A percentile compares a stretch with the other conserved stretches of the same genome.
These are phyloP conservation scores for Xylariaceae sp. DNA, from an alignment of 2,329 filamentous ascomycete species.

Conservation along the genomic window DNA sequence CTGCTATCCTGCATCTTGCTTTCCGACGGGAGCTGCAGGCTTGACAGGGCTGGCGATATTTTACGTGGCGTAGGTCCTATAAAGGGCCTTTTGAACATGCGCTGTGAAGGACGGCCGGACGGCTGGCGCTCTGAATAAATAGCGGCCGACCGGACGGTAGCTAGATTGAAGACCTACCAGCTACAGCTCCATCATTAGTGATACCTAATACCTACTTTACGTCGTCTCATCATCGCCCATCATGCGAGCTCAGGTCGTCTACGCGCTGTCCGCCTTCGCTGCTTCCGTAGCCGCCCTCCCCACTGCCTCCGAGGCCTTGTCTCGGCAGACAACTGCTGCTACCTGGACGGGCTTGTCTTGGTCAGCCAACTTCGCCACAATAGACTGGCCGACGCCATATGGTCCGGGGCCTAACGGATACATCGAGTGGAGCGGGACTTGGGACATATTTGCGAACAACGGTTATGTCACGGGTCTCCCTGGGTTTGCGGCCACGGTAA, in stretches of 20 bases:
- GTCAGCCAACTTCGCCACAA: not conserved
- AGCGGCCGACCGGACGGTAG: not conserved
- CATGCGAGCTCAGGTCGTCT: not conserved
- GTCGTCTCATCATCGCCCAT: not conserved
- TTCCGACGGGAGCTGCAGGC: slow-evolving; percentile 3
- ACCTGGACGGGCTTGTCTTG: not conserved
- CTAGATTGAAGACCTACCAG: not conserved
- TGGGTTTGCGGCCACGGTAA: slow-evolving; percentile 10
- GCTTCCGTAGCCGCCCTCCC: slow-evolving; percentile 6
- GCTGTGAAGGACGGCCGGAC: no score
- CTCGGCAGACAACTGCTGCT: not conserved
- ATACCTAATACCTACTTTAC: not conserved
- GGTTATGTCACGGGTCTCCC: slow-evolving; percentile 6
- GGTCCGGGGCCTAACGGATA: not conserved
- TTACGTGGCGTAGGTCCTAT: no score
- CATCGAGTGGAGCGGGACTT: not conserved
- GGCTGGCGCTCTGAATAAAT: not conserved
- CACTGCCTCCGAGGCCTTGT: not conserved
- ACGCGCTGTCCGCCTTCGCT: not conserved
- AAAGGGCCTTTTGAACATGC: no score
- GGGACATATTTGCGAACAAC: slow-evolving; percentile 4
- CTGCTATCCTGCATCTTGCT: not conserved
- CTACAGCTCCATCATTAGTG: not conserved
- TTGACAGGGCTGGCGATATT: not conserved
- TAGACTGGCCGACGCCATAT: slow-evolving; percentile 6